These are phyloP conservation scores for Cavenderia fasciculata DNA, from an alignment of 78 protist species.

Conservation along the genomic window DNA sequence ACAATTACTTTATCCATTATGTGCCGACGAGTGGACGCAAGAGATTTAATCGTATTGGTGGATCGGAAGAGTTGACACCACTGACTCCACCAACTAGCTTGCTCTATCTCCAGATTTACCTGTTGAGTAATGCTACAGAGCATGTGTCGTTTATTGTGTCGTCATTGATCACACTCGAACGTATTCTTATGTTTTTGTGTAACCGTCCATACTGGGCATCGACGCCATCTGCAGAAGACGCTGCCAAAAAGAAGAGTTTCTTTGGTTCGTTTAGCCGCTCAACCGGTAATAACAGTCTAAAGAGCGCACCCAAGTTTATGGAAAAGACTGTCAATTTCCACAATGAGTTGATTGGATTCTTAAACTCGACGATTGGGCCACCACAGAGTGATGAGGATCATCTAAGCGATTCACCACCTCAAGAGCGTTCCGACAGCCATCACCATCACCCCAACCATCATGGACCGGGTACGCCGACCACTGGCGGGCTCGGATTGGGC, in stretches of 20 bases:
- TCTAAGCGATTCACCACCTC: constrained; percentile 60
- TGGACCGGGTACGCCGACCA: neutral
- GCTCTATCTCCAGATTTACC: constrained; percentile 43
- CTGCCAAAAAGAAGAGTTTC: constrained; percentile 67
- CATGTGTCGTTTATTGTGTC: constrained; percentile 60
- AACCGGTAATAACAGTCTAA: constrained; percentile 45
- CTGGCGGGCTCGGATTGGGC: neutral
- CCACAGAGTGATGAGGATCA: constrained; percentile 11
- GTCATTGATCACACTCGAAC: constrained; percentile 66
- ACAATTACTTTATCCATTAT: constrained; percentile 77
- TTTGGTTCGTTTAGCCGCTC: constrained; percentile 78
- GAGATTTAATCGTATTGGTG: constrained; percentile 74
- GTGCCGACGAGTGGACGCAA: constrained; percentile 70
- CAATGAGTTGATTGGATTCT: constrained; percentile 17
- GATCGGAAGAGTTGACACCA: constrained; percentile 61
- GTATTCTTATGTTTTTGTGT: constrained; percentile 52
- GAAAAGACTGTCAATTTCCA: constrained; percentile 69
- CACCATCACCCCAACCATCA: neutral
- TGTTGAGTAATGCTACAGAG: constrained; percentile 62
- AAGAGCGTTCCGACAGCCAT: constrained; percentile 19
- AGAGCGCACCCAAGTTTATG: constrained; percentile 40
- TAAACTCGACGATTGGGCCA: constrained; percentile 40
- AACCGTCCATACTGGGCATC: constrained; percentile 76
- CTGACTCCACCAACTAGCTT: constrained; percentile 60
- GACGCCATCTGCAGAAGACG: neutral